Evolutionary conservation across 2,329 filamentous ascomycete species (phyloP).

Genomic region (Ophiostoma australiae): DNA sequence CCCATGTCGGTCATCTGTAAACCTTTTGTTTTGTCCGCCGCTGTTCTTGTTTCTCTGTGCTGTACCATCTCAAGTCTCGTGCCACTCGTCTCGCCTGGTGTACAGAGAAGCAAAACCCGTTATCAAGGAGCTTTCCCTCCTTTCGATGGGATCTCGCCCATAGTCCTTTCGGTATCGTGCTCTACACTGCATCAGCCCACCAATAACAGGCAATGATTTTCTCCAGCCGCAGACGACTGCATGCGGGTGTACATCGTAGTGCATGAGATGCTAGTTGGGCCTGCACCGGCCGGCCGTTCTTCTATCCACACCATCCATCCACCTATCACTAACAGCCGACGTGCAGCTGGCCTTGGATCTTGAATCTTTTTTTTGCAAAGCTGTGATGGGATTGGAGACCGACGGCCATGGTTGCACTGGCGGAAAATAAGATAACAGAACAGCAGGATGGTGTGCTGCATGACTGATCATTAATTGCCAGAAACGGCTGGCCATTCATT

Average conservation of each 20-base stretch:
- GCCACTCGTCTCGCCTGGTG: no score
- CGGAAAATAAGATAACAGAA: neutral
- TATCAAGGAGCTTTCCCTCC: constrained; percentile 3
- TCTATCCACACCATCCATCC: neutral
- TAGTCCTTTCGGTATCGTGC: neutral
- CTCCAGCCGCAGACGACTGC: neutral
- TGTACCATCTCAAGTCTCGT: neutral
- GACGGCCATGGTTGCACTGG: neutral
- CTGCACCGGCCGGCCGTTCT: neutral
- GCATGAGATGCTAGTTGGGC: neutral
- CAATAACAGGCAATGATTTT: neutral
- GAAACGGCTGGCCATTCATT: neutral
- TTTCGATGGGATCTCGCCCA: neutral
- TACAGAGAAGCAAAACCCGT: neutral
- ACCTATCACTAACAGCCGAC: neutral
- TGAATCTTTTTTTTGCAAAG: neutral
- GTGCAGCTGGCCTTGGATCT: constrained; percentile 3
- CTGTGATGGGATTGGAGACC: neutral
- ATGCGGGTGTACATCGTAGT: neutral
- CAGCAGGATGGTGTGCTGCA: neutral
- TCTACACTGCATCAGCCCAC: neutral
- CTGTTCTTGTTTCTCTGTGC: neutral
- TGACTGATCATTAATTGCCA: neutral
- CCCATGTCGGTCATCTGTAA: neutral
- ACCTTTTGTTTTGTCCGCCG: neutral